Conservation (phyloP, 352 stramenopile species). For the Phytophthora uliginosa region DNA sequence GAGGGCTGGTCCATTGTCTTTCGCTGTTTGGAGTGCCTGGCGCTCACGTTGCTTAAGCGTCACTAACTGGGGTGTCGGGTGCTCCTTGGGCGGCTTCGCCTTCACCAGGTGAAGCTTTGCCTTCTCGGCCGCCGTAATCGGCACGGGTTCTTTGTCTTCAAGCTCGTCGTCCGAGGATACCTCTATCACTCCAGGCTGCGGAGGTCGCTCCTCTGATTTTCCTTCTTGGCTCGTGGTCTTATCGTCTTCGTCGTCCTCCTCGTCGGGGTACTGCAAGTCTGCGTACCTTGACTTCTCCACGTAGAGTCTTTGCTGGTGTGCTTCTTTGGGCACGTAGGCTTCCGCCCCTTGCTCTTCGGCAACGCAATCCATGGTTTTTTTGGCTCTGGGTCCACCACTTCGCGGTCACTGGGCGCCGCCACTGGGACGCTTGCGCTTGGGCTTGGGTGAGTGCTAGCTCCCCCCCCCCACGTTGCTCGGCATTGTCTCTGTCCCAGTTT, state of each 20-base stretch:
- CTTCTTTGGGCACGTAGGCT: not conserved
- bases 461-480: not conserved
- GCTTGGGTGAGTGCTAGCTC: not conserved
- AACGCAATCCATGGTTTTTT: not conserved
- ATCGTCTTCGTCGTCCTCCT: not conserved
- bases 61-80: too few relatives aligned
- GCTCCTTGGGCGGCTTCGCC: too few relatives aligned
- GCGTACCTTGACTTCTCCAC: too few relatives aligned
- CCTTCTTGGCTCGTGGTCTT: not conserved
- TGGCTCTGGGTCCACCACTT: not conserved
- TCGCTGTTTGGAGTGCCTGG: too few relatives aligned
- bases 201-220: not conserved
- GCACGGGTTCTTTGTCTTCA: not conserved
- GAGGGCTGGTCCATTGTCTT: too few relatives aligned
- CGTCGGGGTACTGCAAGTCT: not conserved
- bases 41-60: too few relatives aligned
- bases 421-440: not conserved
- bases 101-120: too few relatives aligned
- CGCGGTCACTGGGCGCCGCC: too few relatives aligned
- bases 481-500: not conserved
- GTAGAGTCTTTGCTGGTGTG: not conserved
- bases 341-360: not conserved
- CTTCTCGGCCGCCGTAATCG: too few relatives aligned
- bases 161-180: not conserved
- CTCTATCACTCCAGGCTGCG: too few relatives aligned